A percentile compares a stretch with the other conserved stretches of the same genome.
These are phyloP conservation scores for Afroboletus lepidellus DNA, from an alignment of 1,284 basidiomycete species.

Conservation along the genomic window DNA sequence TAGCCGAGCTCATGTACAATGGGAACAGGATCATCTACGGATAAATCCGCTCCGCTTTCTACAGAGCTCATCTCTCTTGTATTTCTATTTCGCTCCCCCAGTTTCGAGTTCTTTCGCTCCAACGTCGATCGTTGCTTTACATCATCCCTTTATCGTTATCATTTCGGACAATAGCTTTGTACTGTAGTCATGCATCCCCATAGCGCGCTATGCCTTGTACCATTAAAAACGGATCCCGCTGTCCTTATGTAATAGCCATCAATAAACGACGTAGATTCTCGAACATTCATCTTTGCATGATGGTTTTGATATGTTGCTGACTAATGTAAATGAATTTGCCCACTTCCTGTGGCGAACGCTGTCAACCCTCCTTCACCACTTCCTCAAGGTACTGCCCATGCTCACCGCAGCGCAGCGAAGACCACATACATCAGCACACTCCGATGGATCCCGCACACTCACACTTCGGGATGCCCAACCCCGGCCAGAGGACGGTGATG, in stretches of 20 bases:
- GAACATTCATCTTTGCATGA: not conserved
- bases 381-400: constrained; percentile 15
- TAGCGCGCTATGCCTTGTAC: constrained; percentile 28
- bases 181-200: constrained; percentile 25
- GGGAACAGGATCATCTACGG: constrained; percentile 36
- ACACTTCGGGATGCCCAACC: constrained; percentile 43
- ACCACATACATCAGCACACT: constrained; percentile 32
- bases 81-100: constrained; percentile 7
- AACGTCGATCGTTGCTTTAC: constrained; percentile 33
- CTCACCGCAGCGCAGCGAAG: constrained; percentile 28
- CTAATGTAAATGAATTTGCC: constrained; percentile 14
- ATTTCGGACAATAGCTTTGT: constrained; percentile 24
- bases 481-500: constrained; percentile 18
- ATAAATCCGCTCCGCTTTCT: constrained; percentile 21
- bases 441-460: constrained; percentile 52
- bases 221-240: constrained; percentile 17
- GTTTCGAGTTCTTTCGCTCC: constrained; percentile 5
- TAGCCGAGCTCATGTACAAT: constrained; percentile 14
- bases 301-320: constrained; percentile 9
- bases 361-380: not conserved
- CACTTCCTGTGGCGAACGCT: not conserved
- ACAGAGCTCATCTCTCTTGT: constrained; percentile 10
- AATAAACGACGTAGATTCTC: constrained; percentile 14
- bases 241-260: constrained; percentile 17
- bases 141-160: constrained; percentile 25